Percentiles rank a stretch among this genome's conserved stretches.
These are phyloP conservation scores for Piloderma croceum DNA, from an alignment of 768 basidiomycete genomes.

Conservation along the genomic window DNA sequence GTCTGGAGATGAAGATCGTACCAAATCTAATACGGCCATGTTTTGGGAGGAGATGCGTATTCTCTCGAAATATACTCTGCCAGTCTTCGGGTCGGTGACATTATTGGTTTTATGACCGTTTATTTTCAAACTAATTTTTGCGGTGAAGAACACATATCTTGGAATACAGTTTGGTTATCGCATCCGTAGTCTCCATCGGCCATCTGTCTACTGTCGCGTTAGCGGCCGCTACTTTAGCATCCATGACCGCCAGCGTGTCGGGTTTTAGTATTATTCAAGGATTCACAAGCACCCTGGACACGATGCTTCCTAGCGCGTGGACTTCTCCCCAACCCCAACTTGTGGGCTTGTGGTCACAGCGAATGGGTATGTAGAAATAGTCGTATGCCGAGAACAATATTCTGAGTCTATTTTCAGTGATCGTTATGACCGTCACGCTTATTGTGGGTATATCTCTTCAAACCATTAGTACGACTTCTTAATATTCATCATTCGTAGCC, in stretches of 20 bases:
- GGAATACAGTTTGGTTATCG: slow-evolving; percentile 83
- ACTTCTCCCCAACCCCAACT: slow-evolving; percentile 78
- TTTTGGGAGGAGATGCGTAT: slow-evolving; percentile 57
- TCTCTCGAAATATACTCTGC: slow-evolving; percentile 59
- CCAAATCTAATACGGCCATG: slow-evolving; percentile 27
- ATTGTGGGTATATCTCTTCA: slow-evolving; percentile 42
- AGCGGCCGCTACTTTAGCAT: slow-evolving; percentile 72
- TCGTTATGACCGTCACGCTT: slow-evolving; percentile 53
- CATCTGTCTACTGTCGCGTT: slow-evolving; percentile 87
- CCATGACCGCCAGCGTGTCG: slow-evolving; percentile 63
- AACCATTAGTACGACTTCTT: not conserved
- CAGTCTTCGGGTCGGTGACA: slow-evolving; percentile 64
- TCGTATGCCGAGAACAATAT: too few relatives aligned
- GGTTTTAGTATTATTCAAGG: slow-evolving; percentile 44
- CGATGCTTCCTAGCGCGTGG: slow-evolving; percentile 92
- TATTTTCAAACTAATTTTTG: not conserved
- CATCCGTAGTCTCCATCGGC: slow-evolving; percentile 81
- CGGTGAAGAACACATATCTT: slow-evolving; percentile 63
- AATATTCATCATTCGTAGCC: slow-evolving; percentile 28
- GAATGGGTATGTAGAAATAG: slow-evolving; percentile 58
- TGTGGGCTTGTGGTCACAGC: slow-evolving; percentile 87
- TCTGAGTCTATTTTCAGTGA: slow-evolving; percentile 38
- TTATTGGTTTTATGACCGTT: not conserved
- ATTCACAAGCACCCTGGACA: slow-evolving; percentile 82
- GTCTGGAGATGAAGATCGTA: slow-evolving; percentile 24